Evolutionary conservation across 2,329 filamentous ascomycete genomes (phyloP), one percentile per base, ranked within the genome.

Genomic region (Diplocarpon mali): DNA sequence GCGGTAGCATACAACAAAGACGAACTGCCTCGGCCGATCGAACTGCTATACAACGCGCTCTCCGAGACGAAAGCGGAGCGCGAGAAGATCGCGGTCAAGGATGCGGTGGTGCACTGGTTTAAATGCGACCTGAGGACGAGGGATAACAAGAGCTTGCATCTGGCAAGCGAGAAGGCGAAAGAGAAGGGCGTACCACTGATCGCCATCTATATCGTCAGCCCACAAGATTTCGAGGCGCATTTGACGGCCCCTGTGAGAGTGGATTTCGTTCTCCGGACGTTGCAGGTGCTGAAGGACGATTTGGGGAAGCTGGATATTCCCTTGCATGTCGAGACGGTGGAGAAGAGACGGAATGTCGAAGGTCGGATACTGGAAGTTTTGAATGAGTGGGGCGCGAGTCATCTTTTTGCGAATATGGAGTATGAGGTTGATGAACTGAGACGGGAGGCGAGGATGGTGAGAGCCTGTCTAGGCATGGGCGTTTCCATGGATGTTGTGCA

Each of bases 351-450:
- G 50, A 64, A 70, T 1, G 69, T 92, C 0, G 74, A 80, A 0
- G 62, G 61, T 1, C 69, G 78, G 3, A 68, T 95, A 9, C 54
- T 83, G 2, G 72, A 80, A 41, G 66, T 89, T 34, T 75, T 83
- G 60, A 67, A 76, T 27, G 67, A 77, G 49, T 95, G 86, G 87
- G 76, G 75, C 0, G 82, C 77, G 1, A 80, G 71, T 39, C 83
- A 92, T 56, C 53, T 95, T 2, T 93, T 79, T 57, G 79, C 83
- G 38, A 95, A 94, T 59, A 77, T 88, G 46, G 88, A 95, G 61
- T 95, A 94, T 57, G 89, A 95, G 62, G 86, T 93, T 0, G 89
- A 95, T 59, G 89, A 95, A 65, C 65, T 95, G 46, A 71, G 88
- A 35, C 72, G 88, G 5, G 89, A 95, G 56, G 77, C 79, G 1